A percentile compares a stretch with the other conserved stretches of the same genome.
Evolutionary conservation across 2,329 filamentous ascomycete species (phyloP).

Genomic region (Alternaria panax): DNA sequence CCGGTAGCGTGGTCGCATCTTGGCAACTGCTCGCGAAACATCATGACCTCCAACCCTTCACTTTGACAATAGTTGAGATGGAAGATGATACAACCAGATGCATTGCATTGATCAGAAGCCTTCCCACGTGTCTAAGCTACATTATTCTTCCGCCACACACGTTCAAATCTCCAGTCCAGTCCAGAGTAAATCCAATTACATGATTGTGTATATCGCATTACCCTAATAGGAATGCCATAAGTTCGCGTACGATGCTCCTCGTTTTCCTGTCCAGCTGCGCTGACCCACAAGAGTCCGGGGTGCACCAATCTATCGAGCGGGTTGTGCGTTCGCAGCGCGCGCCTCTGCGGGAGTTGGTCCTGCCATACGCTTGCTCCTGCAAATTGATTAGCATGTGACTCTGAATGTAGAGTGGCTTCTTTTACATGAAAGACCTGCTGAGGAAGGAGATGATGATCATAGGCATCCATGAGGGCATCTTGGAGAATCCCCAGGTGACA

Average conservation of each 20-base stretch:
- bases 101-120: conserved; percentile 10
- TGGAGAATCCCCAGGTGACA: conserved; percentile 67
- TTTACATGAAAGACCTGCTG: conserved; percentile 79
- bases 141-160: conserved; percentile 2
- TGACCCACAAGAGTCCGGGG: neutral
- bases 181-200: conserved; percentile 20
- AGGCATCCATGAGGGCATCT: conserved; percentile 73
- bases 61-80: neutral
- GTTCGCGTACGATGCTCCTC: neutral
- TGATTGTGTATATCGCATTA: conserved; percentile 16
- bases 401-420: conserved; percentile 1
- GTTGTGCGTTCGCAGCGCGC: conserved; percentile 10
- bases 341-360: conserved; percentile 12
- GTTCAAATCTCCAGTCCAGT: neutral
- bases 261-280: neutral
- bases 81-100: neutral
- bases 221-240: conserved; percentile 1
- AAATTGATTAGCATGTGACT: neutral
- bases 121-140: conserved; percentile 3
- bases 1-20: conserved; percentile 20
- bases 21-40: conserved; percentile 14
- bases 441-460: conserved; percentile 79
- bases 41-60: neutral
- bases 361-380: conserved; percentile 22
- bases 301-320: conserved; percentile 9